phyloP scores from a whole-genome alignment of 2,329 filamentous ascomycete genomes.

The Pseudogymnoascus sp. region DNA sequence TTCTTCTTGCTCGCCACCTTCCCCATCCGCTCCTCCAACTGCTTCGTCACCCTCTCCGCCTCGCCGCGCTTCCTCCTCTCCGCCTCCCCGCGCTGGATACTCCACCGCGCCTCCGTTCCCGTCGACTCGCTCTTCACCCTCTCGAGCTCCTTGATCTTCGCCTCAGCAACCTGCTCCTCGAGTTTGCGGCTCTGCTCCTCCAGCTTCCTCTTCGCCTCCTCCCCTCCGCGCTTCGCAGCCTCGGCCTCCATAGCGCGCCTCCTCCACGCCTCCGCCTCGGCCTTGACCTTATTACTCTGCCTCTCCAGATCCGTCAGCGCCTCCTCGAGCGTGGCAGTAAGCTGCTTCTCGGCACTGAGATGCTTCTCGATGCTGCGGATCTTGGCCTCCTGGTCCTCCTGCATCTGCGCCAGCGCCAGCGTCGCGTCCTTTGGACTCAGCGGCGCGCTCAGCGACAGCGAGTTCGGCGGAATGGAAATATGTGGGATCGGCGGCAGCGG shows the following conservation, averaged over 20 bases:
- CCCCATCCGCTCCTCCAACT: conserved; percentile 92
- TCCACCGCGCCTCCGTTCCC: conserved; percentile 46
- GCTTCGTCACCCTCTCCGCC: conserved; percentile 78
- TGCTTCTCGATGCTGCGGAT: conserved; percentile 97
- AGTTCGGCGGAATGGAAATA: conserved; percentile 38
- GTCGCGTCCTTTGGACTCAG: not conserved
- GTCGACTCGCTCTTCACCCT: conserved; percentile 32
- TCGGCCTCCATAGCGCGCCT: conserved; percentile 75
- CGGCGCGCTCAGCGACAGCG: conserved; percentile 34
- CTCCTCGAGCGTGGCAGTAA: conserved; percentile 91
- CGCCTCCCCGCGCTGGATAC: conserved; percentile 87
- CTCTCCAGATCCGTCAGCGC: conserved; percentile 88
- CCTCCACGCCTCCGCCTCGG: conserved; percentile 83
- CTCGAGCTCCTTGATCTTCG: conserved; percentile 43
- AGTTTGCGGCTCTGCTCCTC: conserved; percentile 40
- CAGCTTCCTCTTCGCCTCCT: conserved; percentile 44
- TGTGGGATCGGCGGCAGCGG: conserved; percentile 85
- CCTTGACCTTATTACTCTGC: conserved; percentile 84
- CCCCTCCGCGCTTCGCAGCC: conserved; percentile 44
- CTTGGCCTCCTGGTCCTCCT: conserved; percentile 90
- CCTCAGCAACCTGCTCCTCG: conserved; percentile 17
- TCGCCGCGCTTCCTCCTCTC: conserved; percentile 87
- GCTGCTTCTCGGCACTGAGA: conserved; percentile 87
- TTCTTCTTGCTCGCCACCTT: conserved; percentile 82
- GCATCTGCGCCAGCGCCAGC: conserved; percentile 63